Conservation (phyloP, 176 grass and related monocot genomes). For the Aechmea fasciata region DNA sequence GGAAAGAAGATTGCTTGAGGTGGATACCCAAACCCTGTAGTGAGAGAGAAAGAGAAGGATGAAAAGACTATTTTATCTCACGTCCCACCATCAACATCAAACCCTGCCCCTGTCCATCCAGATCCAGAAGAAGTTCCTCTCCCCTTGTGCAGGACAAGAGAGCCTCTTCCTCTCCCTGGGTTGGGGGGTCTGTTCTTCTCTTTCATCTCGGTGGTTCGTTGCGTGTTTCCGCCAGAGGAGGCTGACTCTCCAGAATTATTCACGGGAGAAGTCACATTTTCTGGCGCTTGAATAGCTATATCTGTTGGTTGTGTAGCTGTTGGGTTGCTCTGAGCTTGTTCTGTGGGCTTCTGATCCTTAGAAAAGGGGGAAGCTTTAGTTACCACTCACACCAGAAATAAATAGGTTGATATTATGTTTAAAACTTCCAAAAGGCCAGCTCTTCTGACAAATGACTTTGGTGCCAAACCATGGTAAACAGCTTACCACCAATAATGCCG, state of each 20-base stretch:
- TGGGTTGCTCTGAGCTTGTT: slow-evolving; percentile 23
- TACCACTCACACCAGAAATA: neutral
- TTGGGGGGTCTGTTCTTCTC: slow-evolving; percentile 53
- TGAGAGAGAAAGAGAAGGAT: neutral
- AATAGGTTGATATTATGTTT: neutral
- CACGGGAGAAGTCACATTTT: slow-evolving; percentile 7
- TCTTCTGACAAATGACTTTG: neutral
- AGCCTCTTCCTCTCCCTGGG: slow-evolving; percentile 40
- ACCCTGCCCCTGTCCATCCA: slow-evolving; percentile 89
- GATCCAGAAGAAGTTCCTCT: slow-evolving; percentile 43
- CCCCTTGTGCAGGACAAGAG: slow-evolving; percentile 57
- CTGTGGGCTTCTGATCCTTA: slow-evolving; percentile 28
- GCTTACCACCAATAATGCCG: too few species aligned
- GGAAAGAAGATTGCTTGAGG: too few species aligned
- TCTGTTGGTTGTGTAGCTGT: slow-evolving; percentile 18
- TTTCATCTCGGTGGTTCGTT: slow-evolving; percentile 29
- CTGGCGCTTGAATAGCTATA: slow-evolving; percentile 17
- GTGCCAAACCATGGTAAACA: neutral
- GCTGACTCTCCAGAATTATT: slow-evolving; percentile 13
- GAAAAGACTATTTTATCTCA: slow-evolving; percentile 12
- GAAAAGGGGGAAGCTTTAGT: slow-evolving; percentile 3
- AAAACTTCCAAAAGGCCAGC: neutral
- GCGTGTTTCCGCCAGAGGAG: slow-evolving; percentile 10
- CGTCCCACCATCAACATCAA: slow-evolving; percentile 44
- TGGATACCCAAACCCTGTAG: too few species aligned